Evolutionary conservation across 192 early-diverging fungal genomes (phyloP).

Genomic region (Backusella morwellensis): DNA sequence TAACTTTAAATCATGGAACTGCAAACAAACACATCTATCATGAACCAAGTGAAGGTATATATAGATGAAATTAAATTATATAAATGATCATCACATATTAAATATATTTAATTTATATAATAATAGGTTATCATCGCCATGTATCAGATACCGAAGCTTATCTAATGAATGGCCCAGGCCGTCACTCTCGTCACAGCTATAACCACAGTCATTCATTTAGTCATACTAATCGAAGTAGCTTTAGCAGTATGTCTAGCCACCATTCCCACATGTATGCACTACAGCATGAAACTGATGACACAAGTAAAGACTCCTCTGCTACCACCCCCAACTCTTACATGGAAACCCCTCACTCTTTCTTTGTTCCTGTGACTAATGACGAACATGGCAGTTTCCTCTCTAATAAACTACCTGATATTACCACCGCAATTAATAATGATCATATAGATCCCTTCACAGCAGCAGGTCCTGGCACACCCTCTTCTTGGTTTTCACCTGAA

Average conservation of each 20-base stretch:
- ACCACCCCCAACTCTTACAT: neutral
- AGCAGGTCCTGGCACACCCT: neutral
- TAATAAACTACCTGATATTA: constrained; percentile 2
- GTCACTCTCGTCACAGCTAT: neutral
- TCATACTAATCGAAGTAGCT: constrained; percentile 11
- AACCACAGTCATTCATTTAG: neutral
- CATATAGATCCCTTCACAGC: neutral
- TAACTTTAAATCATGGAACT: neutral
- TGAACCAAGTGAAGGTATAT: neutral
- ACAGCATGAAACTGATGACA: constrained; percentile 1
- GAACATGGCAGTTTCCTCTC: constrained; percentile 6
- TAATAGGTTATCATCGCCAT: neutral
- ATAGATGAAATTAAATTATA: neutral
- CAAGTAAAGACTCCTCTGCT: neutral
- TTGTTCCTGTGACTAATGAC: constrained; percentile 3
- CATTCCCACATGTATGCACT: constrained; percentile 7
- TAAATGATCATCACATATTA: constrained; percentile 4
- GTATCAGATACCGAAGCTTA: neutral
- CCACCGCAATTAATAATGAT: constrained; percentile 3
- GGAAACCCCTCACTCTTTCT: neutral
- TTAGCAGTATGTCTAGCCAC: constrained; percentile 8
- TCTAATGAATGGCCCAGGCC: neutral
- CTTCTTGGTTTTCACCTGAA: constrained; percentile 12
- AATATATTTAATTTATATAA: neutral
- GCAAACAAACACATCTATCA: neutral